Conservation (phyloP, 345 rosid genomes). For the Alliaria petiolata region DNA sequence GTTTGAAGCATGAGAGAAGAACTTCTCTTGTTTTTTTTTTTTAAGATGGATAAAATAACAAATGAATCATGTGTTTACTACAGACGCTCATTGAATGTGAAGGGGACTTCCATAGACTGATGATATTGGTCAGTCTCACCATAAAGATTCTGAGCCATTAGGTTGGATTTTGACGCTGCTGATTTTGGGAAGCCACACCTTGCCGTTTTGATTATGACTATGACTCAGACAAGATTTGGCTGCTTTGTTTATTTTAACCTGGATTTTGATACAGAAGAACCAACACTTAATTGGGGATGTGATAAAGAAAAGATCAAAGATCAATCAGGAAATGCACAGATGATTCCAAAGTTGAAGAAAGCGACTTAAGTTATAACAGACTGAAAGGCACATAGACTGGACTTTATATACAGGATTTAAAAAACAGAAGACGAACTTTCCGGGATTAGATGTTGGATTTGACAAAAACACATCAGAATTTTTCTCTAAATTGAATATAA, state of each 20-base stretch:
- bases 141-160: not conserved
- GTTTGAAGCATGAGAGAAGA: too few relatives aligned
- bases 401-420: not conserved
- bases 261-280: not conserved
- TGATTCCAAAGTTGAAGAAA: not conserved
- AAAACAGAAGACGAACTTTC: not conserved
- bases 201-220: too few relatives aligned
- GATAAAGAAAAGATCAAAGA: not conserved
- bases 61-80: too few relatives aligned
- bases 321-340: not conserved
- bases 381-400: not conserved
- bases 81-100: too few relatives aligned
- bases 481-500: too few relatives aligned
- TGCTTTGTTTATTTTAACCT: not conserved
- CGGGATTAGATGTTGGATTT: too few relatives aligned
- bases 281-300: not conserved
- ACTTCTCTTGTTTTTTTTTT: too few relatives aligned
- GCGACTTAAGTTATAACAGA: not conserved
- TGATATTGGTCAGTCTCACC: not conserved
- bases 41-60: too few relatives aligned
- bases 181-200: not conserved
- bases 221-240: too few relatives aligned
- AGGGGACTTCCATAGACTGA: not conserved
- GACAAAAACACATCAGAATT: not conserved
- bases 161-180: too few relatives aligned